Base-by-base conservation (phyloP, 2,329 filamentous ascomycete species). In the Monilinia aucupariae region DNA sequence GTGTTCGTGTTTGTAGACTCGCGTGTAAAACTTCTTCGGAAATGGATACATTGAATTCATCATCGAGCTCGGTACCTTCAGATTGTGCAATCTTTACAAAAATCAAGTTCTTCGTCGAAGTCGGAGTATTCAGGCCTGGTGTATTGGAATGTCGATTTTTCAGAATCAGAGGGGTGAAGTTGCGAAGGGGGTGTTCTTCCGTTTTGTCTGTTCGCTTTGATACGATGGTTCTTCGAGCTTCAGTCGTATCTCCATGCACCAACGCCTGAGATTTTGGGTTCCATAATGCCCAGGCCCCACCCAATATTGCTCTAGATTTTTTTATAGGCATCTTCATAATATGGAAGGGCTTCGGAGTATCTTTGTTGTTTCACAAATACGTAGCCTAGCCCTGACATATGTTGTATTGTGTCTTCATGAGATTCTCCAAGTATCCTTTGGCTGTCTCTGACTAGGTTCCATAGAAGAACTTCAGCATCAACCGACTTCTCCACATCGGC, bases 251-350 rank as follows among this genome's bases (percentile, higher is more conserved):
- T 4, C 1, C 4, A 3, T 5, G 20, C 7, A 61, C 12, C 2
- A 0, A 8, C 1, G 0, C 27, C 45, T 22, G 0, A 4, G 8
- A 0, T 0, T 0, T 22, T 17, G 0, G n/a, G n/a, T 37, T 3
- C 0, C 1, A 3, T 39, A 22, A 37, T 37, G n/a, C 0, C 37
- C 15, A 7, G 39, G 25, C 12, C 59, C 49, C 0, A 17, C 59
- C 49, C 0, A 17, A 15, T 27, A 7, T 54, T 34, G n/a, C 4
- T 13, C 37, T 13, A 9, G 0, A 0, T 3, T 3, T 6, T 1
- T 17, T 4, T 17, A n/a, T 47, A 39, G 22, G 5, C 9, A 20
- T 7, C n/a, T 61, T 47, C 37, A 20, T n/a, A 2, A 54, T 15
- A 43, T 20, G 12, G 1, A 4, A 47, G 32, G 22, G 60, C 53